Percentiles rank a stretch among this genome's conserved stretches.
These are phyloP conservation scores for Withania somnifera DNA, from an alignment of 305 asterid species.

Conservation along the genomic window DNA sequence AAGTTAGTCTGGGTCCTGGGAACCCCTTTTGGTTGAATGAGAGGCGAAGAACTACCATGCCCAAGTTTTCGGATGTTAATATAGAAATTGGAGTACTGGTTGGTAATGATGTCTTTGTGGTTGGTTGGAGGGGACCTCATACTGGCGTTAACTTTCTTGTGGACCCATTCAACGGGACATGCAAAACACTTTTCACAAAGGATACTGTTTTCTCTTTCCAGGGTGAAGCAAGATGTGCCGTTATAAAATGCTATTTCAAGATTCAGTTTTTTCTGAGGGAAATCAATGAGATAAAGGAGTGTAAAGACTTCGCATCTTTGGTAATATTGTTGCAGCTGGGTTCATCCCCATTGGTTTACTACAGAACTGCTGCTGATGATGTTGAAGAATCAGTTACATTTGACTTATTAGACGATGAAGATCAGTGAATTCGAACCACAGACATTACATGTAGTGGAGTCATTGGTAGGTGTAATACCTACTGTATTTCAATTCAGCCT, in stretches of 20 bases:
- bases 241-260: constrained; percentile 64
- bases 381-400: constrained; percentile 56
- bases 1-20: constrained; percentile 67
- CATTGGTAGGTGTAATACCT: constrained; percentile 70
- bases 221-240: constrained; percentile 28
- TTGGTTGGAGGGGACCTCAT: constrained; percentile 64
- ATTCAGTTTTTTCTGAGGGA: constrained; percentile 61
- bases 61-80: constrained; percentile 47
- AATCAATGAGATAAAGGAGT: constrained; percentile 43
- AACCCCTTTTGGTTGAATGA: constrained; percentile 54
- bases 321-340: constrained; percentile 49
- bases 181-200: constrained; percentile 53
- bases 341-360: constrained; percentile 59
- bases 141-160: constrained; percentile 58
- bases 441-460: constrained; percentile 75
- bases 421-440: constrained; percentile 91
- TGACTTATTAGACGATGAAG: constrained; percentile 83
- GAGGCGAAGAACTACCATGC: constrained; percentile 48
- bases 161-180: constrained; percentile 64
- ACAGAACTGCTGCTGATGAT: constrained; percentile 88
- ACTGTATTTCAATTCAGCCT: constrained; percentile 50
- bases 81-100: constrained; percentile 56
- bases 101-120: constrained; percentile 46
- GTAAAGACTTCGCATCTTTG: constrained; percentile 22
- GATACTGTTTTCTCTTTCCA: constrained; percentile 51